These are phyloP conservation scores for Periconia macrospinosa DNA, from an alignment of 2,329 filamentous ascomycete species.

Conservation along the genomic window DNA sequence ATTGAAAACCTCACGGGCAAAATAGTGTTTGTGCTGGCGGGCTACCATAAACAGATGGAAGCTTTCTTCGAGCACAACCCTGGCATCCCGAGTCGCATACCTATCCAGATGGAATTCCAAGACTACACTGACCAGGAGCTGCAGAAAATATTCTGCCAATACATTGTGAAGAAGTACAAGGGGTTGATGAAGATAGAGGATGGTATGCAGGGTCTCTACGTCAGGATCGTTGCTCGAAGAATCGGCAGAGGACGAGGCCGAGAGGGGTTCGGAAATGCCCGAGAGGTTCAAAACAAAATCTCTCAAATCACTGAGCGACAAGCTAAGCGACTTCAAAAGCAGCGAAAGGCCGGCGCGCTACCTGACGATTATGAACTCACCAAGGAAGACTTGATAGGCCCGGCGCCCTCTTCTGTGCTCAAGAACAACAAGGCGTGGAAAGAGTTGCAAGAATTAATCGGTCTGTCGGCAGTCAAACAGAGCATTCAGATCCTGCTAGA, in stretches of 20 bases:
- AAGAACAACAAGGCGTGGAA: slow-evolving; percentile 58
- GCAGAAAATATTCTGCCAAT: slow-evolving; percentile 59
- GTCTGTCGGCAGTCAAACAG: slow-evolving; percentile 64
- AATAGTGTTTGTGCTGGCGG: slow-evolving; percentile 71
- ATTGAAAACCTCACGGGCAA: slow-evolving; percentile 72
- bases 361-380: slow-evolving; percentile 64
- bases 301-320: slow-evolving; percentile 61
- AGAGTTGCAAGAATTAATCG: slow-evolving; percentile 61
- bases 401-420: slow-evolving; percentile 61
- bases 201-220: slow-evolving; percentile 62
- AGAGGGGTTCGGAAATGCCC: slow-evolving; percentile 73
- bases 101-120: slow-evolving; percentile 64
- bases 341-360: slow-evolving; percentile 45
- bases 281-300: slow-evolving; percentile 66
- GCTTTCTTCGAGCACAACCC: slow-evolving; percentile 74
- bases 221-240: slow-evolving; percentile 63
- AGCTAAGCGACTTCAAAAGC: slow-evolving; percentile 54
- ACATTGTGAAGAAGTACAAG: slow-evolving; percentile 58
- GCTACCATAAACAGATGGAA: slow-evolving; percentile 76
- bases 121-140: slow-evolving; percentile 72
- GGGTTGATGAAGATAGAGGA: slow-evolving; percentile 62
- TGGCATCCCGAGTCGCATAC: slow-evolving; percentile 70
- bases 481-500: slow-evolving; percentile 62
- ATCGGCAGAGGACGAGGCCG: slow-evolving; percentile 64
- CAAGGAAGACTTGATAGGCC: slow-evolving; percentile 72